Evolutionary conservation across 179 eudicot species (phyloP), one percentile per base, ranked within the genome.

Genomic region (Nepenthes alata): DNA sequence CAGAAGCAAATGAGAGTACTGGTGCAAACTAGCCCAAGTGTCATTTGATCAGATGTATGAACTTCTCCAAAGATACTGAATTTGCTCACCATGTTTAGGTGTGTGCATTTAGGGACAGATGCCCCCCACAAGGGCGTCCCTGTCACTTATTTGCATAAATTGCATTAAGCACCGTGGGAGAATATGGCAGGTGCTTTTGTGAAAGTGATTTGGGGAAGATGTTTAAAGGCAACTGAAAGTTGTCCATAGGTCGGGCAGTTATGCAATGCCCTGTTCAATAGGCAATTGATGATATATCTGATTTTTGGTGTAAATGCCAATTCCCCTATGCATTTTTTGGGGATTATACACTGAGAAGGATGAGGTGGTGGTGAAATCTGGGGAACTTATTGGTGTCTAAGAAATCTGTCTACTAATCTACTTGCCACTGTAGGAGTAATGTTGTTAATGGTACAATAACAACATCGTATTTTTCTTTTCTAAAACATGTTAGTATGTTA

Each of bases 41-140:
- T 75, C 75, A 86, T 91, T 62, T 91, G 96, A 63, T 89, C 95
- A 13, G 96, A 89, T 86, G 96, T 91, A 83, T 70, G 73, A 35
- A 53, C 15, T 45, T 16, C 8, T 25, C 25, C 25, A 57, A 37
- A 37, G 13, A 36, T 47, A 37, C 44, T 45, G 37, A 5, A 47
- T 61, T 50, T 25, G 25, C 25, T 25, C 25, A 25, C 25, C 53
- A 57, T 60, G 15, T 44, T 35, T 41, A 4, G 53, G 37, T 3
- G 35, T 5, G 15, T 25, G 48, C 11, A 6, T 57, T 65, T 25
- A 25, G 25, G 25, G 25, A 25, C 25, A 25, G 25, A 25, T 25
- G 25, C 25, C 25, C 25, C 25, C 25, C 25, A 25, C 25, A 25
- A 25, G 25, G 25, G 25, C 25, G 25, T 25, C 25, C 25, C 25